Evolutionary conservation across 2,329 filamentous ascomycete genomes (phyloP).

Genomic region (Epichloe bromicola): DNA sequence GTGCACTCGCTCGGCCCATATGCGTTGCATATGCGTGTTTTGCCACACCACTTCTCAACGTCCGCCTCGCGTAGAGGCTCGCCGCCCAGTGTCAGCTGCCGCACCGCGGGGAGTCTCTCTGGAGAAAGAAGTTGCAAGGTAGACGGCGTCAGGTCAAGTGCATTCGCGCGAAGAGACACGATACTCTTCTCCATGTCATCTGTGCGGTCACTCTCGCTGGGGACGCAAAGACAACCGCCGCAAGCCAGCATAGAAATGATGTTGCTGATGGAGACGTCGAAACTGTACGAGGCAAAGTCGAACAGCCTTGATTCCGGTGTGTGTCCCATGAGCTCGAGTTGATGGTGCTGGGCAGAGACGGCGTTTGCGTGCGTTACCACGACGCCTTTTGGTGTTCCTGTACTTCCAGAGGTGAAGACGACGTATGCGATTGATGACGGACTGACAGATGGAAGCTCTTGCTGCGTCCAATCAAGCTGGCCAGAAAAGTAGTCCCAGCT

Average conservation of each 20-base stretch:
- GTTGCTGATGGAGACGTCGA: not conserved
- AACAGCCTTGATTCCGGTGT: not conserved
- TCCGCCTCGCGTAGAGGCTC: not conserved
- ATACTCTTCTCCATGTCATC: not conserved
- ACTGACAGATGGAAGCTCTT: too few species aligned
- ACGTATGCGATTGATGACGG: not conserved
- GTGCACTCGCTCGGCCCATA: not conserved
- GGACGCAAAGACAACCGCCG: not conserved
- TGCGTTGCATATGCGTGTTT: not conserved
- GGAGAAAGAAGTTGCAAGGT: not conserved
- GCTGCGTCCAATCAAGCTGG: not conserved
- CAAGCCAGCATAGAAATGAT: not conserved
- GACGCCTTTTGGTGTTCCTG: constrained; percentile 4
- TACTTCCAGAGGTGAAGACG: constrained; percentile 7
- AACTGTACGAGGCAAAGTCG: constrained; percentile 4
- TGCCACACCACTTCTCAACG: not conserved
- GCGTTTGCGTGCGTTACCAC: constrained; percentile 5
- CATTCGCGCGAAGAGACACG: not conserved
- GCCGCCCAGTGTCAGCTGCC: not conserved
- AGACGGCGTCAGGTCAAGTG: not conserved
- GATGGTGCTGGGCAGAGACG: not conserved
- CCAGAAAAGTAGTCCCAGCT: not conserved
- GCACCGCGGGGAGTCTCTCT: not conserved
- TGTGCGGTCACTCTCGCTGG: not conserved
- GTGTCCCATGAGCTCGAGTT: not conserved